Evolutionary conservation across 2,329 filamentous ascomycete species (phyloP).

Genomic region (Decorospora gaudefroyi): DNA sequence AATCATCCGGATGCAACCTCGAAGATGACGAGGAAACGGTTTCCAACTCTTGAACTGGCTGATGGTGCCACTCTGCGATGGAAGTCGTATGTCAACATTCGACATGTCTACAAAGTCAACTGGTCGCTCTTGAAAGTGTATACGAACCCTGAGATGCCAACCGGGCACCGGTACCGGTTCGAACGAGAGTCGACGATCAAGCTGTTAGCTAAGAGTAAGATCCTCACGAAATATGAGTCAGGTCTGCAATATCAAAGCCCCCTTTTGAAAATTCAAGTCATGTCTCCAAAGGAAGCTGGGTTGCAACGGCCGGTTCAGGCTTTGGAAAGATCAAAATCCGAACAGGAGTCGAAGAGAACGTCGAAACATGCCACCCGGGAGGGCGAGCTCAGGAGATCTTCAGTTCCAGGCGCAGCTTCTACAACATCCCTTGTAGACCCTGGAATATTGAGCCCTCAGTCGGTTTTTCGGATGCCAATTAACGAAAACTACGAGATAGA

Average conservation of each 20-base stretch:
- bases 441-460: background rate
- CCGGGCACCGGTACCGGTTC: constrained; percentile 23
- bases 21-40: constrained; percentile 40
- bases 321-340: constrained; percentile 7
- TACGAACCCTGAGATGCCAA: constrained; percentile 30
- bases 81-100: constrained; percentile 44
- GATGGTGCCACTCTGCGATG: constrained; percentile 32
- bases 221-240: constrained; percentile 36
- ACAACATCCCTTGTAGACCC: constrained; percentile 1
- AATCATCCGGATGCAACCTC: constrained; percentile 40
- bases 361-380: background rate
- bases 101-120: constrained; percentile 43
- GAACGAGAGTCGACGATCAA: constrained; percentile 33
- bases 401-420: constrained; percentile 1
- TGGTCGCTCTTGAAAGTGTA: constrained; percentile 36
- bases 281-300: constrained; percentile 31
- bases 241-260: constrained; percentile 22
- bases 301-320: constrained; percentile 19
- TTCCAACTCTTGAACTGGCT: constrained; percentile 36
- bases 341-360: background rate
- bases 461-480: constrained; percentile 10
- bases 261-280: background rate
- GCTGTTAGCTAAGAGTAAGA: constrained; percentile 34
- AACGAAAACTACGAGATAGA: background rate
- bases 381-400: background rate